A percentile compares a stretch with the other conserved stretches of the same genome.
Conservation (phyloP, 352 stramenopile species). For the Discostella stelligera region DNA sequence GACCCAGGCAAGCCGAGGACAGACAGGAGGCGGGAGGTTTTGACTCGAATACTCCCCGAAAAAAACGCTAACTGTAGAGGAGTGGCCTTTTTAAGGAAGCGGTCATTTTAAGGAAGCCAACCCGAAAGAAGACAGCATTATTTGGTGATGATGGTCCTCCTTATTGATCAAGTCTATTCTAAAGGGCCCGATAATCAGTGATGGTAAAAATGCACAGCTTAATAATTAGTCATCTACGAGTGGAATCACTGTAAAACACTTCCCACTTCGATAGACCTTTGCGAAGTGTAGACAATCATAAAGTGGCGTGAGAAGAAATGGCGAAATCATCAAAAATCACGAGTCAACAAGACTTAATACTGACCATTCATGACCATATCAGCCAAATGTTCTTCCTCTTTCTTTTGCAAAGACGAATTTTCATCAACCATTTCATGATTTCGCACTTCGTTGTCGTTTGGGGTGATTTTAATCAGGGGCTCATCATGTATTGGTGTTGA, state of each 20-base stretch:
- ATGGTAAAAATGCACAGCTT: no score
- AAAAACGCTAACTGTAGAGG: no score
- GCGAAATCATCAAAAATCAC: background rate
- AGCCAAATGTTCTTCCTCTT: conserved; percentile 49
- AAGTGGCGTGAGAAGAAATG: background rate
- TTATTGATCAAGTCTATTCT: no score
- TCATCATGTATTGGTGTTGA: conserved; percentile 14
- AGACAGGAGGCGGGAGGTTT: no score
- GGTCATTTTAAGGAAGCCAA: no score
- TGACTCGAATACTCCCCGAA: no score
- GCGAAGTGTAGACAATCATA: background rate
- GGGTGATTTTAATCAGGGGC: conserved; percentile 21
- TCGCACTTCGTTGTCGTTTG: conserved; percentile 11
- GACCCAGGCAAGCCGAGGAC: no score
- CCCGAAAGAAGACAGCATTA: no score
- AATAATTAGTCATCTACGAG: background rate
- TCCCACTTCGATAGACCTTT: conserved; percentile 45
- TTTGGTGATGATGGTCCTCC: no score
- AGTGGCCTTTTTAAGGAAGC: no score
- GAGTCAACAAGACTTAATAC: conserved; percentile 3
- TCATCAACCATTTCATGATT: background rate
- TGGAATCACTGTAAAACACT: conserved; percentile 26
- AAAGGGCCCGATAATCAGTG: no score
- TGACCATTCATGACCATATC: conserved; percentile 61
- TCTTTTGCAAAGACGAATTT: conserved; percentile 21